These are phyloP conservation scores for Cutaneotrichosporon cutaneum DNA, from an alignment of 1,284 basidiomycete genomes.

Conservation along the genomic window DNA sequence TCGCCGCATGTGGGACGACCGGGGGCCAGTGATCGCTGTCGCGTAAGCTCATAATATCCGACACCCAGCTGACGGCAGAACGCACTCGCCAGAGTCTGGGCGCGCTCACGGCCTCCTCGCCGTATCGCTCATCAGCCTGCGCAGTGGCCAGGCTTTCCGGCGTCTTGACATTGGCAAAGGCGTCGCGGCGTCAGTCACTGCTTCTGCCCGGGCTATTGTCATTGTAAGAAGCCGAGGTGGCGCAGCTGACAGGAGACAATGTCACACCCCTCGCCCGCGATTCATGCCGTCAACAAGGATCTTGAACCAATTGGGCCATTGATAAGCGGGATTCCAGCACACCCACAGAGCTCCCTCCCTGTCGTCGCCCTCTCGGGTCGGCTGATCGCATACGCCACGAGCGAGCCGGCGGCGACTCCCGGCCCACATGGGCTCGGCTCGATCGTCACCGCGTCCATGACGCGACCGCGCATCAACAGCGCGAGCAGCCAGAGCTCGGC, in stretches of 20 bases:
- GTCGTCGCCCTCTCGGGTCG: constrained; percentile 38
- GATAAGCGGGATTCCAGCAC: constrained; percentile 22
- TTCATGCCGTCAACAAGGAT: constrained; percentile 34
- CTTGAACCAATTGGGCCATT: constrained; percentile 22
- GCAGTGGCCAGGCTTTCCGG: constrained; percentile 30
- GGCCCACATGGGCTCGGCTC: constrained; percentile 40
- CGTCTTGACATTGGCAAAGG: constrained; percentile 37
- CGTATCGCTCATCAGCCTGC: constrained; percentile 31
- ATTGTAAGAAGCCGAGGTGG: constrained; percentile 29
- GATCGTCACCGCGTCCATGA: constrained; percentile 29
- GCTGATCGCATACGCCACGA: constrained; percentile 36
- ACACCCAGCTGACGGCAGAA: constrained; percentile 9
- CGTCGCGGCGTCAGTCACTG: constrained; percentile 22
- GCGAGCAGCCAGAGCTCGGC: background rate
- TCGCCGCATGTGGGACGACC: constrained; percentile 10
- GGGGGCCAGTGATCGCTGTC: constrained; percentile 26
- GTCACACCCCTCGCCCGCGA: constrained; percentile 32
- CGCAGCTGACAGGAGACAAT: constrained; percentile 25
- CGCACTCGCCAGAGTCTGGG: constrained; percentile 4
- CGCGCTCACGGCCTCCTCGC: constrained; percentile 20
- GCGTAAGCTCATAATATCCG: constrained; percentile 27
- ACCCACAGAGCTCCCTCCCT: constrained; percentile 29
- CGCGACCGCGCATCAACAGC: constrained; percentile 10
- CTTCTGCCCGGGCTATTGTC: constrained; percentile 29
- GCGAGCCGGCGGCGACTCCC: constrained; percentile 28